Conservation (phyloP, 495 filamentous ascomycete species). For the Penicillium arizonense region DNA sequence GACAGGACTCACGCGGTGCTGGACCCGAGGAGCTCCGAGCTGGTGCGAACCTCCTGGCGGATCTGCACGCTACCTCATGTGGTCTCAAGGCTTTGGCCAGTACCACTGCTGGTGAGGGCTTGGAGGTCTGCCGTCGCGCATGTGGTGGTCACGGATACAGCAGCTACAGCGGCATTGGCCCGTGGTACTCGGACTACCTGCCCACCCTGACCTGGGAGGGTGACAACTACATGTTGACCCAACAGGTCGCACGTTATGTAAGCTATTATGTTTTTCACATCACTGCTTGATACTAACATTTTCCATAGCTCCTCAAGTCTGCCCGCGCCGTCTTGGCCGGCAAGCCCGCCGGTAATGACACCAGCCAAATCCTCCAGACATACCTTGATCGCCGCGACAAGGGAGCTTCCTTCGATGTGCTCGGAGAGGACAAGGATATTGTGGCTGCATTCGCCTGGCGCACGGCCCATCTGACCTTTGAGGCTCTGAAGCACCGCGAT, state of each 20-base stretch:
- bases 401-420: constrained; percentile 65
- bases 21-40: constrained; percentile 64
- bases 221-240: constrained; percentile 77
- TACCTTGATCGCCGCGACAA: constrained; percentile 62
- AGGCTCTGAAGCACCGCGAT: constrained; percentile 68
- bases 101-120: constrained; percentile 64
- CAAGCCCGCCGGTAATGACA: constrained; percentile 55
- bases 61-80: constrained; percentile 72
- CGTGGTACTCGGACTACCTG: constrained; percentile 67
- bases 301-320: constrained; percentile 53
- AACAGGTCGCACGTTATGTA: constrained; percentile 72
- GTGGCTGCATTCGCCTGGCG: constrained; percentile 72
- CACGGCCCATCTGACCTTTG: constrained; percentile 66
- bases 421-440: constrained; percentile 60
- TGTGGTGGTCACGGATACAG: constrained; percentile 75
- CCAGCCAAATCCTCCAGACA: constrained; percentile 52
- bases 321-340: constrained; percentile 61
- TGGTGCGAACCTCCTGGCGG: constrained; percentile 64
- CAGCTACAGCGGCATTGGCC: constrained; percentile 65
- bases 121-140: constrained; percentile 68
- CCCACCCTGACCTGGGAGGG: constrained; percentile 65
- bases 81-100: constrained; percentile 69
- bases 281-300: constrained; percentile 4
- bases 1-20: constrained; percentile 50
- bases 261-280: constrained; percentile 8